phyloP scores from a whole-genome alignment of 2,329 filamentous ascomycete species.

The Talaromyces marneffei region DNA sequence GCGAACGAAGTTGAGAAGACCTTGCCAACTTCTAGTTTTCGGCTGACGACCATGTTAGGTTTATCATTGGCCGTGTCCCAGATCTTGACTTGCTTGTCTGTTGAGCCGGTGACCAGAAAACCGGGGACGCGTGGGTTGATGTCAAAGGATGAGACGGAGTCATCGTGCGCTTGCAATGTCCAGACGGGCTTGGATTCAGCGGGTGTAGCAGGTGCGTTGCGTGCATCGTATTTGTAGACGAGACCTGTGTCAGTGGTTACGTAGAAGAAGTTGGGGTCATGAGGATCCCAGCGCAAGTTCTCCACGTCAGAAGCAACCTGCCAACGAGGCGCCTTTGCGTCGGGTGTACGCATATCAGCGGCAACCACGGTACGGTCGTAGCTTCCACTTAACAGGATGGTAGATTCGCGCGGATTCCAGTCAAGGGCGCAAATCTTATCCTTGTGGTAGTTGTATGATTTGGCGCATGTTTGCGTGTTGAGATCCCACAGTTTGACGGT shows the following conservation, averaged over 20 bases:
- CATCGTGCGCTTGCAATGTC: conserved; percentile 93
- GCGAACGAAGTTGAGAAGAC: conserved; percentile 89
- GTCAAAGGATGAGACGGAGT: conserved; percentile 86
- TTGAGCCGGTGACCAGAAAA: conserved; percentile 87
- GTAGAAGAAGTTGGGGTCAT: conserved; percentile 89
- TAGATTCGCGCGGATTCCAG: conserved; percentile 85
- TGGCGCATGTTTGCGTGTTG: conserved; percentile 83
- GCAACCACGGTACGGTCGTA: conserved; percentile 92
- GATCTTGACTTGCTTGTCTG: conserved; percentile 91
- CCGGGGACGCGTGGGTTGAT: conserved; percentile 85
- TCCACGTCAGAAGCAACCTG: conserved; percentile 95
- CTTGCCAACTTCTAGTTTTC: conserved; percentile 89
- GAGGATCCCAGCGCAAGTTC: conserved; percentile 85
- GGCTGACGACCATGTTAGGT: conserved; percentile 82
- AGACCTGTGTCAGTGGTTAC: conserved; percentile 88
- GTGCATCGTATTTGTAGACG: conserved; percentile 85
- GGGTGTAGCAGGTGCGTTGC: conserved; percentile 67
- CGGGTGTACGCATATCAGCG: conserved; percentile 92
- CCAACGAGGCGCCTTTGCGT: conserved; percentile 75
- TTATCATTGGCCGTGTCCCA: conserved; percentile 83
- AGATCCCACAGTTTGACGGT: conserved; percentile 98
- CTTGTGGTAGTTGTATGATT: conserved; percentile 92
- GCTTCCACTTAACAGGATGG: conserved; percentile 82
- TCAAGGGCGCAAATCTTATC: conserved; percentile 96
- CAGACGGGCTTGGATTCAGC: conserved; percentile 77